Percentiles rank a stretch among this genome's conserved stretches.
These are phyloP conservation scores for Dactylellina parvicollis DNA, from an alignment of 2,329 filamentous ascomycete genomes.

Conservation along the genomic window DNA sequence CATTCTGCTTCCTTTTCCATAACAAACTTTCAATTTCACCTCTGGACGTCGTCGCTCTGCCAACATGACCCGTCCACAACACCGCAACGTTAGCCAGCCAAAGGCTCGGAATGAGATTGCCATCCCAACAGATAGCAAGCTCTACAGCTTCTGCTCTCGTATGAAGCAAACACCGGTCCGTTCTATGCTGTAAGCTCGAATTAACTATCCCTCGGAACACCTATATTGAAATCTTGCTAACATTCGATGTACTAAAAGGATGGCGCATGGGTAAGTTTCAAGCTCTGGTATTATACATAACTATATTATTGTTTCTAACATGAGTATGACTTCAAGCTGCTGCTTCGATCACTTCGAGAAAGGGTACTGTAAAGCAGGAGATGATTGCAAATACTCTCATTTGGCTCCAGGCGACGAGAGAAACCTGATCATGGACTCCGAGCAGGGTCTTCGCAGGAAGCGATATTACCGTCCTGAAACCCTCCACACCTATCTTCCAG, in stretches of 20 bases:
- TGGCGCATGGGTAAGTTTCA: slow-evolving; percentile 49
- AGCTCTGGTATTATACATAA: neutral
- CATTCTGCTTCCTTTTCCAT: no score
- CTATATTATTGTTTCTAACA: slow-evolving; percentile 15
- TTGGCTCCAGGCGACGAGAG: slow-evolving; percentile 37
- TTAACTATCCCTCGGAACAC: neutral
- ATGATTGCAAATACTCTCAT: slow-evolving; percentile 53
- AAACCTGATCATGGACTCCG: slow-evolving; percentile 52
- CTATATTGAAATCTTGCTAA: neutral
- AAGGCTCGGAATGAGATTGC: slow-evolving; percentile 23
- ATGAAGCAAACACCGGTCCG: slow-evolving; percentile 52
- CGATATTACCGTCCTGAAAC: slow-evolving; percentile 51
- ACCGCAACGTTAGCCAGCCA: neutral
- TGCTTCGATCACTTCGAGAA: slow-evolving; percentile 52
- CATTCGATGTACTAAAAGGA: slow-evolving; percentile 3
- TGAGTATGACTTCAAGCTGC: slow-evolving; percentile 25
- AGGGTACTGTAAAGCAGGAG: slow-evolving; percentile 37
- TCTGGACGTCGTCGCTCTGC: neutral
- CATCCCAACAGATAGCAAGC: slow-evolving; percentile 30
- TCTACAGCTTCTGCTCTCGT: slow-evolving; percentile 39
- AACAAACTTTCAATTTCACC: neutral
- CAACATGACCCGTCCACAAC: slow-evolving; percentile 42
- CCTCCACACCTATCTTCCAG: slow-evolving; percentile 45
- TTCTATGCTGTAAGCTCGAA: slow-evolving; percentile 40
- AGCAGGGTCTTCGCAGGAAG: slow-evolving; percentile 45